phyloP scores from a whole-genome alignment of 2,329 filamentous ascomycete species.

The Aspergillus fumigatiaffinis region DNA sequence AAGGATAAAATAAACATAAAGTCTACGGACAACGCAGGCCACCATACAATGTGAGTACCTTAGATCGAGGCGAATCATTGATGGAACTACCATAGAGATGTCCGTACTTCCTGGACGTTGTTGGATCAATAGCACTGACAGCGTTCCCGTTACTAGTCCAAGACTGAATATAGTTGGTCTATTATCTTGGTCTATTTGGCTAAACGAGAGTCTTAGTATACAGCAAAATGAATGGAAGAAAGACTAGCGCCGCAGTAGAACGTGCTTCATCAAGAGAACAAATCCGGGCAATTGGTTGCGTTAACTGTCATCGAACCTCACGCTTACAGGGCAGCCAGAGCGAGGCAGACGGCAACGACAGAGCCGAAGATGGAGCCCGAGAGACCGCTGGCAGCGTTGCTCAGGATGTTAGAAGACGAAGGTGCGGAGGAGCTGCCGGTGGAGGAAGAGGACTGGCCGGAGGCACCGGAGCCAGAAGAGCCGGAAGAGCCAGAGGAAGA shows the following conservation, averaged over 20 bases:
- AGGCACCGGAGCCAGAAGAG: constrained; percentile 4
- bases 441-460: constrained; percentile 1
- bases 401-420: constrained; percentile 6
- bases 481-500: constrained; percentile 6
- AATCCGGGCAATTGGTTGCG: not conserved
- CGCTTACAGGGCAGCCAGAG: constrained; percentile 38
- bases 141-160: not conserved
- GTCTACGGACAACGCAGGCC: no score
- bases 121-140: not conserved
- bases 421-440: constrained; percentile 5
- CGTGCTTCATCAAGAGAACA: not conserved
- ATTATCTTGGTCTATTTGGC: not conserved
- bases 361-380: constrained; percentile 50
- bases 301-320: not conserved
- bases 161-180: not conserved
- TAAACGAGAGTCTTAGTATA: not conserved
- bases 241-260: not conserved
- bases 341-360: constrained; percentile 63
- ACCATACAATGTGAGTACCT: no score
- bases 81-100: not conserved
- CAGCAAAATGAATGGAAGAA: not conserved
- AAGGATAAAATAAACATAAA: no score
- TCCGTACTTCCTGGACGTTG: not conserved
- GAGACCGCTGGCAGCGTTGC: constrained; percentile 10
- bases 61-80: not conserved